Evolutionary conservation across 306 rosid genomes (phyloP), one percentile per base, ranked within the genome.

Genomic region (Alnus glutinosa): DNA sequence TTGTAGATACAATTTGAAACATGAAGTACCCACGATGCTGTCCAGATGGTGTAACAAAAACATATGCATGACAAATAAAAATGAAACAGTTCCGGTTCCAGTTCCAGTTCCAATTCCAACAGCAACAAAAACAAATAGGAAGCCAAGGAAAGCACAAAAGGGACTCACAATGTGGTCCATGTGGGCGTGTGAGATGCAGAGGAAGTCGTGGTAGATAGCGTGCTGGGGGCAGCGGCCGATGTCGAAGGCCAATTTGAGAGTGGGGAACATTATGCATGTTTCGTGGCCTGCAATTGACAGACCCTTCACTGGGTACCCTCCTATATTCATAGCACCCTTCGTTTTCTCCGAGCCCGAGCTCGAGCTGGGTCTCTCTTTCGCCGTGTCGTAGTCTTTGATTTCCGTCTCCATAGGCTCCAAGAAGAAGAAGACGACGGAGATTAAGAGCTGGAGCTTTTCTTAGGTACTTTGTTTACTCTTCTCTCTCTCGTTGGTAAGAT

Each of bases 191-290:
- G 98, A 91, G 85, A 92, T 93, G 34, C 89, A 87, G 75, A 95
- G 89, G 73, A 91, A 92, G 81, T 93, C 89, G 64, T 91, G 96
- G 30, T 86, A 64, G 47, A 95, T 83, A 64, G 98, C 98, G 1
- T 93, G 97, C 39, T 90, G 91, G 18, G 98, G 98, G 84, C 98
- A 92, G 52, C 98, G 93, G 74, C 98, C 98, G 59, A 93, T 95
- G 81, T 95, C 98, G 47, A 95, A 95, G 37, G 93, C 92, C 73
- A 91, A 74, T 23, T 84, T 93, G 47, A 92, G 91, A 7, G 90
- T 77, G 0, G 97, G 93, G 52, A 95, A 85, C 54, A 95, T 93
- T 50, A 95, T 50, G 83, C 98, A 95, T 44, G 98, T 92, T 86
- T 92, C 97, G 19, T 95, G 98, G 77, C 98, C 98, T 79, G 98